Conservation (phyloP, 2,329 filamentous ascomycete species). For the Cadophora sp. region DNA sequence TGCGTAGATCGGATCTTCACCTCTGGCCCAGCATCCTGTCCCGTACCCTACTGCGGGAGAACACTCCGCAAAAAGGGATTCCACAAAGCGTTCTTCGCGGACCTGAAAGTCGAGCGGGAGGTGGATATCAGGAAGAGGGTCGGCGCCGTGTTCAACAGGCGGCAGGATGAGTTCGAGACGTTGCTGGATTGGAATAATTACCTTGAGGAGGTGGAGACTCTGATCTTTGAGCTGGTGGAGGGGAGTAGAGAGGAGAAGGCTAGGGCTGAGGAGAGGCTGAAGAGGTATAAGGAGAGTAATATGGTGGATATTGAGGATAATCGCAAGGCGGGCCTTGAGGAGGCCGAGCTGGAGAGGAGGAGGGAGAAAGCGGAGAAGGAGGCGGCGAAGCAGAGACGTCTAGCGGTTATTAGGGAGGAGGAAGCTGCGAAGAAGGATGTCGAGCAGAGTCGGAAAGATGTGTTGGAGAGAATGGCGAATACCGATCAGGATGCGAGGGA, state of each 20-base stretch:
- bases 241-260: slow-evolving; percentile 63
- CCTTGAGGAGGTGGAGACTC: slow-evolving; percentile 87
- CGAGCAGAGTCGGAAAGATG: slow-evolving; percentile 68
- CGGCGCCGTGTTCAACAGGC: slow-evolving; percentile 81
- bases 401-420: slow-evolving; percentile 71
- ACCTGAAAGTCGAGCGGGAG: slow-evolving; percentile 87
- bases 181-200: slow-evolving; percentile 90
- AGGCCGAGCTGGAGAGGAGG: slow-evolving; percentile 59
- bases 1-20: slow-evolving; percentile 96
- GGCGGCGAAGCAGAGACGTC: slow-evolving; percentile 65
- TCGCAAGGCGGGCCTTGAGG: slow-evolving; percentile 58
- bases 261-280: slow-evolving; percentile 59
- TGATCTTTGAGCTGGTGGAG: slow-evolving; percentile 87
- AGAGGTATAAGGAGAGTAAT: slow-evolving; percentile 77
- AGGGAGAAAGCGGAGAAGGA: slow-evolving; percentile 71
- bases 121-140: slow-evolving; percentile 89
- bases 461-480: slow-evolving; percentile 72
- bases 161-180: slow-evolving; percentile 89
- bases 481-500: slow-evolving; percentile 66
- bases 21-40: slow-evolving; percentile 89
- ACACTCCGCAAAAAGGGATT: slow-evolving; percentile 88
- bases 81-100: slow-evolving; percentile 86
- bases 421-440: slow-evolving; percentile 72
- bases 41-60: slow-evolving; percentile 85
- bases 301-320: slow-evolving; percentile 71